Conservation (phyloP, 2,329 filamentous ascomycete genomes). For the Diaporthe nobilis region DNA sequence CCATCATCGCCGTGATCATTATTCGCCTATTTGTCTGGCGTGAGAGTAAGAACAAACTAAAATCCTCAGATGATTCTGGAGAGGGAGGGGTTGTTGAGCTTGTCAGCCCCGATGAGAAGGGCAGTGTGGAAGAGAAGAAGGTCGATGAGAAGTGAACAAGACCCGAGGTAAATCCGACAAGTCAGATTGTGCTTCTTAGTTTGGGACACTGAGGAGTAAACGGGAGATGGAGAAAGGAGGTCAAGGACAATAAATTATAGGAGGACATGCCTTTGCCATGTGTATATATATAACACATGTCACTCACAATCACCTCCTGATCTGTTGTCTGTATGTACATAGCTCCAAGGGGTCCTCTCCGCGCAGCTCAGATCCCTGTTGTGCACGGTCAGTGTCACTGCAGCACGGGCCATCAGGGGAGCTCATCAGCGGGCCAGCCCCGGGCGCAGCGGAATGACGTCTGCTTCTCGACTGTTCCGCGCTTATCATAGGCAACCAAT, state of each 20-base stretch:
- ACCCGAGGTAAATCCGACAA: neutral
- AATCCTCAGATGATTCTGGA: neutral
- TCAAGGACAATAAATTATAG: neutral
- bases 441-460: constrained; percentile 16
- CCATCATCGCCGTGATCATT: constrained; percentile 15
- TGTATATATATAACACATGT: neutral
- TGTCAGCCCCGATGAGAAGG: constrained; percentile 1
- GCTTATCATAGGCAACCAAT: neutral
- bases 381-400: neutral
- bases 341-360: neutral
- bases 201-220: neutral
- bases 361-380: neutral
- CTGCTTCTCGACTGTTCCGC: constrained; percentile 14
- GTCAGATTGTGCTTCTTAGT: neutral
- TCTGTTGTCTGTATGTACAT: neutral
- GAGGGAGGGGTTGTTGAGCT: constrained; percentile 8
- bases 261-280: neutral
- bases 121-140: neutral
- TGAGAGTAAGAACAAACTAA: neutral
- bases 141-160: neutral
- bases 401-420: constrained; percentile 3
- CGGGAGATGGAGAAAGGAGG: neutral
- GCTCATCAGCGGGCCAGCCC: neutral
- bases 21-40: constrained; percentile 5
- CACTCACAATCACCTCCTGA: neutral